Conservation (phyloP, 768 basidiomycete species). For the Trametes sanguinea region DNA sequence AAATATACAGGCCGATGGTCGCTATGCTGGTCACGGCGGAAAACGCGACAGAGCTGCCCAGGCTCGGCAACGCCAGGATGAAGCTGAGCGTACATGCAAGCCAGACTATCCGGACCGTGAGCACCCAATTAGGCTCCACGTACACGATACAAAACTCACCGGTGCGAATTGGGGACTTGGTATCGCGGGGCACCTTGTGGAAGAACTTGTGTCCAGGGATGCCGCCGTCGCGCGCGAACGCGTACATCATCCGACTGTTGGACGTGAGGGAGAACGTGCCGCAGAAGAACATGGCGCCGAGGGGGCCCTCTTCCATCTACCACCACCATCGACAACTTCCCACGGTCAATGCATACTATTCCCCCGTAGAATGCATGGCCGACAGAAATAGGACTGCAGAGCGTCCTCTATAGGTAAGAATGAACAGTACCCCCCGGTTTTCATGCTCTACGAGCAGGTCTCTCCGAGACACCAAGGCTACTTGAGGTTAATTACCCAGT, state of each 20-base stretch:
- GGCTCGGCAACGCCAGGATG: constrained; percentile 69
- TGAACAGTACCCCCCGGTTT: too few species aligned
- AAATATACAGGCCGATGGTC: constrained; percentile 76
- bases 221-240: constrained; percentile 75
- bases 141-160: constrained; percentile 39
- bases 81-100: constrained; percentile 77
- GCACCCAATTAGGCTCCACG: too few species aligned
- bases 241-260: constrained; percentile 84
- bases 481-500: too few species aligned
- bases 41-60: constrained; percentile 74
- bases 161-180: constrained; percentile 68
- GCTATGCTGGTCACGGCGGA: constrained; percentile 58
- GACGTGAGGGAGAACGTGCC: constrained; percentile 78
- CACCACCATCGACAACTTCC: too few species aligned
- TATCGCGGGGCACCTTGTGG: constrained; percentile 57
- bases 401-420: too few species aligned
- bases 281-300: constrained; percentile 75
- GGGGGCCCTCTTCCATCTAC: too few species aligned
- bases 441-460: too few species aligned
- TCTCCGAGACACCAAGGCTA: too few species aligned
- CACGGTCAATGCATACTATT: too few species aligned
- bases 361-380: too few species aligned
- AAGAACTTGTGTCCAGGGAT: constrained; percentile 70
- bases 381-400: too few species aligned
- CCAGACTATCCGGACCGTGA: constrained; percentile 53